Evolutionary conservation across 208 protist species (phyloP), one percentile per base, ranked within the genome.

Genomic region (Sergeia podlipaevii): DNA sequence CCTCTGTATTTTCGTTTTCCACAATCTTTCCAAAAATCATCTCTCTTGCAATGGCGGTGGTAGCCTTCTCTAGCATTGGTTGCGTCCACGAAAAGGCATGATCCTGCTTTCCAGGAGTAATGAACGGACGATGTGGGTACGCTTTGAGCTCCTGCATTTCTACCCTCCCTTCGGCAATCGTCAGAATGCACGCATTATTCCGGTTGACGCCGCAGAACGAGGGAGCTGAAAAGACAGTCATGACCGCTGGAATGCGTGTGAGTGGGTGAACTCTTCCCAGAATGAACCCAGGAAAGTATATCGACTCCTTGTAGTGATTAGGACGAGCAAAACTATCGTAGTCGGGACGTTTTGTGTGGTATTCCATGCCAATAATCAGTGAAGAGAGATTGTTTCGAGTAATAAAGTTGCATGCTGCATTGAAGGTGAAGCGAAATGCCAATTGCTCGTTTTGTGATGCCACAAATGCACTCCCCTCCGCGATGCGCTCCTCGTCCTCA

Each of bases 341-440:
- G 34, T 90, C 78, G 4, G 76, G 76, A 0, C 77, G 59, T 41
- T 68, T 71, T 3, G 65, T 86, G 61, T 89, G 74, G 62, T 90
- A 93, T 59, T 93, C 79, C 67, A 85, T 86, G 49, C 85, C 85
- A 0, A 79, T 69, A 24, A 93, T 74, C 23, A 90, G 54, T 43
- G 69, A 73, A 27, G 58, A 64, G 2, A 93, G 54, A 13, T 69
- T 44, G 48, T 93, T 93, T 8, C 80, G 72, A 21, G 62, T 77
- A 27, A 90, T 39, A 55, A 93, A 93, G 38, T 90, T 93, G 59
- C 77, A 91, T 44, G 69, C 61, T 17, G 86, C 82, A 41, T 93
- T 88, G 58, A 85, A 90, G 3, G 77, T 87, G 51, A 77, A 90
- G 23, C 76, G 74, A 36, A 91, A 84, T 27, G 65, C 74, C 21